A percentile compares a stretch with the other conserved stretches of the same genome.
phyloP scores from a whole-genome alignment of 2,329 filamentous ascomycete species.

The Fusarium lateritium region DNA sequence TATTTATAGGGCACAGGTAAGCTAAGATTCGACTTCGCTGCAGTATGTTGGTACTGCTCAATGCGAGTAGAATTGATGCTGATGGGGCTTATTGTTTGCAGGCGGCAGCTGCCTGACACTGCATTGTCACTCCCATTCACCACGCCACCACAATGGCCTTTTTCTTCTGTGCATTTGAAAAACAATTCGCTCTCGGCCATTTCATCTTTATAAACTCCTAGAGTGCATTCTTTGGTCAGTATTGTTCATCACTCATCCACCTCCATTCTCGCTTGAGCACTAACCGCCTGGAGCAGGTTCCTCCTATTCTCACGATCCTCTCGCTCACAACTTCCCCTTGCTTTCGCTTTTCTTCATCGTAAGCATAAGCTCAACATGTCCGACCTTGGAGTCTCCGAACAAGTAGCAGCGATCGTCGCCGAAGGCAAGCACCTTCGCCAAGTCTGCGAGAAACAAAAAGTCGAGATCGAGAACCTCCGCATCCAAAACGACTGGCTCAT shows the following conservation, averaged over 20 bases:
- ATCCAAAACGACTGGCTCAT: background rate
- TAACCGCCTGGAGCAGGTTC: background rate
- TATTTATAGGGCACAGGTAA: too few relatives aligned
- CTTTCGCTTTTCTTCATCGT: background rate
- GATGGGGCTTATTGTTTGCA: background rate
- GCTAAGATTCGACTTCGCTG: too few relatives aligned
- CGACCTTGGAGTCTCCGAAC: background rate
- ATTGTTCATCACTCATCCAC: background rate
- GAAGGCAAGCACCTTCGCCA: background rate
- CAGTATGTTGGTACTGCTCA: too few relatives aligned
- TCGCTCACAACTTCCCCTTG: background rate
- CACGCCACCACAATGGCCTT: background rate
- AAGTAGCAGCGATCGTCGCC: background rate
- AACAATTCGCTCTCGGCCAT: background rate
- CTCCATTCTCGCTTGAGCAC: background rate
- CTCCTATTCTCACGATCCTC: background rate
- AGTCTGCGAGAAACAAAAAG: background rate
- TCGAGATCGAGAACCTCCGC: slow-evolving; percentile 9
- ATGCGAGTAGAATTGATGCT: too few relatives aligned
- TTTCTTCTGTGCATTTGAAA: background rate
- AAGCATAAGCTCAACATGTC: slow-evolving; percentile 1
- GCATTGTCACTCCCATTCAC: slow-evolving; percentile 8
- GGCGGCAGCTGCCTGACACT: slow-evolving; percentile 9
- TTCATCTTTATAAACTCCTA: background rate
- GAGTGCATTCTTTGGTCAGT: background rate